Conservation (phyloP, 2,329 filamentous ascomycete genomes). For the Penicillium hordei region DNA sequence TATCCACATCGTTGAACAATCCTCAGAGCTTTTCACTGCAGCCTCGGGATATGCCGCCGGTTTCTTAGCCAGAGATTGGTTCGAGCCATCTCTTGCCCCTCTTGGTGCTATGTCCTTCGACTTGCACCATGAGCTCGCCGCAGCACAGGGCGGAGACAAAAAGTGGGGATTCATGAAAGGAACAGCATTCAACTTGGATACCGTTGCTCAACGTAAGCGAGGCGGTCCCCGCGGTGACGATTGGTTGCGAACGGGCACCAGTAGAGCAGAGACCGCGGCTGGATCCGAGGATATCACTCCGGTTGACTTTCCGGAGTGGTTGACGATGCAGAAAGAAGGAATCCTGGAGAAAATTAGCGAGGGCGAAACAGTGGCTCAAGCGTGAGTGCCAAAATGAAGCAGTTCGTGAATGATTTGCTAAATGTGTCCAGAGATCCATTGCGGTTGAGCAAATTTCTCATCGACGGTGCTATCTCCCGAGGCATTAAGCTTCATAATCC, state of each 20-base stretch:
- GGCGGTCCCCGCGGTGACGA: conserved; percentile 56
- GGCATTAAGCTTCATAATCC: conserved; percentile 69
- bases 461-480: conserved; percentile 55
- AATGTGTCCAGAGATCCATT: conserved; percentile 59
- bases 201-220: conserved; percentile 37
- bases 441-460: conserved; percentile 64
- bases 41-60: conserved; percentile 74
- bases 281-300: conserved; percentile 37
- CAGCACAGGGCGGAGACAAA: conserved; percentile 55
- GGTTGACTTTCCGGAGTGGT: conserved; percentile 55
- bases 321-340: conserved; percentile 57
- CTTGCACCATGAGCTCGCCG: conserved; percentile 65
- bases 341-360: conserved; percentile 62
- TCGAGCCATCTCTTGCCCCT: conserved; percentile 55
- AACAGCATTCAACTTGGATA: conserved; percentile 58
- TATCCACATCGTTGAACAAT: conserved; percentile 61
- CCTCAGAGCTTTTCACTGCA: conserved; percentile 64
- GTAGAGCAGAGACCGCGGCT: conserved; percentile 56
- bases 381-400: conserved; percentile 48
- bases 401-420: not conserved
- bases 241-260: conserved; percentile 66
- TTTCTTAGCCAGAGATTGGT: conserved; percentile 74
- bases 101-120: conserved; percentile 68
- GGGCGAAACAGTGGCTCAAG: conserved; percentile 62
- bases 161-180: conserved; percentile 62